Evolutionary conservation across 345 rosid genomes (phyloP).

Genomic region (Sapria himalayana): DNA sequence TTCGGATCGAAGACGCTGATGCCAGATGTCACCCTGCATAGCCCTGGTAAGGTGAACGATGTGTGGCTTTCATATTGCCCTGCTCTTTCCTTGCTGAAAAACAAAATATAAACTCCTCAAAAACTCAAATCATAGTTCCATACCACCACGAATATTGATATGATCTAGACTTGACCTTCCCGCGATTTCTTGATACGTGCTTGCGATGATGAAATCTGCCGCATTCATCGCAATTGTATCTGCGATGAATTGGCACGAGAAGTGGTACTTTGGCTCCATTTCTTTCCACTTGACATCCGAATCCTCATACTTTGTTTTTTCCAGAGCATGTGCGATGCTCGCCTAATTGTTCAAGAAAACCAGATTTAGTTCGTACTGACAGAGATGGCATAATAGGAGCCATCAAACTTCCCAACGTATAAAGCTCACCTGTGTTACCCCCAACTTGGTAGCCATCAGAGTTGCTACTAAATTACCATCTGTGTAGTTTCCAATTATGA

Average conservation of each 20-base stretch:
- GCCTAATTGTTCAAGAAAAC: conserved; percentile 25
- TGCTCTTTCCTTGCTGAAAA: conserved; percentile 42
- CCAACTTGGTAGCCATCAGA: conserved; percentile 55
- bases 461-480: conserved; percentile 92
- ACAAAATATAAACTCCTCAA: no score
- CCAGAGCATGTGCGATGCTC: conserved; percentile 85
- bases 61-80: conserved; percentile 88
- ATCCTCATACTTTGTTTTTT: conserved; percentile 81
- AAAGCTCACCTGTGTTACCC: conserved; percentile 42
- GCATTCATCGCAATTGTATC: conserved; percentile 70
- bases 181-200: conserved; percentile 91
- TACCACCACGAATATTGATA: no score
- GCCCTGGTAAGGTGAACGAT: conserved; percentile 81
- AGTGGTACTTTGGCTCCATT: conserved; percentile 64
- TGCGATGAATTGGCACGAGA: conserved; percentile 87
- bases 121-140: no score
- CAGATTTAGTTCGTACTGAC: neutral
- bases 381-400: neutral
- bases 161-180: conserved; percentile 67
- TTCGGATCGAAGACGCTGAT: conserved; percentile 78
- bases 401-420: neutral
- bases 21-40: conserved; percentile 71
- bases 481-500: conserved; percentile 77
- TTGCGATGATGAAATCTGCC: conserved; percentile 67
- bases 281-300: conserved; percentile 86